Evolutionary conservation across 2,329 filamentous ascomycete species (phyloP).

Genomic region (Colletotrichum lindemuthianum): DNA sequence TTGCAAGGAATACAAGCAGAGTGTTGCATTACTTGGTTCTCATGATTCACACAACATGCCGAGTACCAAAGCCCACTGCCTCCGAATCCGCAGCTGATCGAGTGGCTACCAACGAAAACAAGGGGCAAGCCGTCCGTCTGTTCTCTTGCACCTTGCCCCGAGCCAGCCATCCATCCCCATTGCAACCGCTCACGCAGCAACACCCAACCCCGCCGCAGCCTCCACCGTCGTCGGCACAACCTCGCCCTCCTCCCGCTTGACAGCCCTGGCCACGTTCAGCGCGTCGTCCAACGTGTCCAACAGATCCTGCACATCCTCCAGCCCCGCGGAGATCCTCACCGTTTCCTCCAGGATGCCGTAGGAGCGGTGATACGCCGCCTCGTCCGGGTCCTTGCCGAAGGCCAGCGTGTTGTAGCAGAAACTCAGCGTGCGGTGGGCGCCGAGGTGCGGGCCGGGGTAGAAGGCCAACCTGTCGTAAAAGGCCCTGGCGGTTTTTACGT

Average conservation of each 20-base stretch:
- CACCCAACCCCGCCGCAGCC: slow-evolving; percentile 20
- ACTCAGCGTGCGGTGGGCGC: slow-evolving; percentile 61
- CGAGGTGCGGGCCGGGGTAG: slow-evolving; percentile 63
- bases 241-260: slow-evolving; percentile 48
- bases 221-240: slow-evolving; percentile 5
- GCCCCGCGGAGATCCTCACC: slow-evolving; percentile 58
- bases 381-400: slow-evolving; percentile 51
- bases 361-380: slow-evolving; percentile 48
- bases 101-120: too few species aligned
- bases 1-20: too few species aligned
- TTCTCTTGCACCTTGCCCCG: too few species aligned
- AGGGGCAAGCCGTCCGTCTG: too few species aligned
- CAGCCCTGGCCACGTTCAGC: slow-evolving; percentile 52
- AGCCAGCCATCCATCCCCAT: too few species aligned
- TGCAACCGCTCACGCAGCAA: slow-evolving; percentile 3
- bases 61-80: too few species aligned
- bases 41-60: too few species aligned
- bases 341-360: slow-evolving; percentile 53
- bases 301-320: slow-evolving; percentile 56
- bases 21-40: too few species aligned
- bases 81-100: too few species aligned
- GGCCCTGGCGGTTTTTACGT: slow-evolving; percentile 48
- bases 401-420: slow-evolving; percentile 58
- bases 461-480: slow-evolving; percentile 62
- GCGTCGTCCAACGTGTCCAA: slow-evolving; percentile 50